These are phyloP conservation scores for Chytridiales sp. DNA, from an alignment of 371 early-diverging fungal genomes.

Conservation along the genomic window DNA sequence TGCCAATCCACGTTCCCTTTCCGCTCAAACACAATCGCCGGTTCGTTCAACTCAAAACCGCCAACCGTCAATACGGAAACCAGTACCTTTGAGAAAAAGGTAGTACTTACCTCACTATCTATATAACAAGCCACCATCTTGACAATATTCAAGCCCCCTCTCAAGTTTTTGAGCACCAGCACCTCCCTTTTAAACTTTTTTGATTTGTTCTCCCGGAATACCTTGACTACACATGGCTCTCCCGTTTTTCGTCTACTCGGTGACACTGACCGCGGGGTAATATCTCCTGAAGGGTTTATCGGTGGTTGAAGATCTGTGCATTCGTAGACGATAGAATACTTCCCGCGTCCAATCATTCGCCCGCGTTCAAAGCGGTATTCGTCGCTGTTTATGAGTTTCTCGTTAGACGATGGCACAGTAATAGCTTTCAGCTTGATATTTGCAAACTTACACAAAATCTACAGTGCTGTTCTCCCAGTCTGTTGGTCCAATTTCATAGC, in stretches of 20 bases:
- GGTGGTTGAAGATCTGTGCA: conserved; percentile 7
- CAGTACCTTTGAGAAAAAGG: background rate
- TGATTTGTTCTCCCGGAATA: conserved; percentile 51
- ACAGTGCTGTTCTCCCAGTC: no score
- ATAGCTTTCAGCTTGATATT: no score
- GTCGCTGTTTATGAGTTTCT: no score
- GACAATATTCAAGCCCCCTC: conserved; percentile 52
- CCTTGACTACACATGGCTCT: conserved; percentile 48
- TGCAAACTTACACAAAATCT: no score
- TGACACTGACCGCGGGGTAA: background rate
- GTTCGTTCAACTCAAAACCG: conserved; percentile 24
- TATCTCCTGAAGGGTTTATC: background rate
- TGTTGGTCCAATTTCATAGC: no score
- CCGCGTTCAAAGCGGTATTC: conserved; percentile 1
- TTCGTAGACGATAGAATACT: conserved; percentile 24
- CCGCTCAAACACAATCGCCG: conserved; percentile 53
- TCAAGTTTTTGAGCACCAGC: conserved; percentile 49
- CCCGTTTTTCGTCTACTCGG: conserved; percentile 1
- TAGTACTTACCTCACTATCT: conserved; percentile 33
- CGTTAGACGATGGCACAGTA: no score
- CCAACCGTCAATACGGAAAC: background rate
- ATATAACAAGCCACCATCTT: conserved; percentile 46
- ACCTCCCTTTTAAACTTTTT: conserved; percentile 57
- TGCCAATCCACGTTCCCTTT: conserved; percentile 47
- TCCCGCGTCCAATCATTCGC: conserved; percentile 22